A percentile compares a stretch with the other conserved stretches of the same genome.
These are phyloP conservation scores for Aureobasidium sp. DNA, from an alignment of 2,329 filamentous ascomycete species.

Conservation along the genomic window DNA sequence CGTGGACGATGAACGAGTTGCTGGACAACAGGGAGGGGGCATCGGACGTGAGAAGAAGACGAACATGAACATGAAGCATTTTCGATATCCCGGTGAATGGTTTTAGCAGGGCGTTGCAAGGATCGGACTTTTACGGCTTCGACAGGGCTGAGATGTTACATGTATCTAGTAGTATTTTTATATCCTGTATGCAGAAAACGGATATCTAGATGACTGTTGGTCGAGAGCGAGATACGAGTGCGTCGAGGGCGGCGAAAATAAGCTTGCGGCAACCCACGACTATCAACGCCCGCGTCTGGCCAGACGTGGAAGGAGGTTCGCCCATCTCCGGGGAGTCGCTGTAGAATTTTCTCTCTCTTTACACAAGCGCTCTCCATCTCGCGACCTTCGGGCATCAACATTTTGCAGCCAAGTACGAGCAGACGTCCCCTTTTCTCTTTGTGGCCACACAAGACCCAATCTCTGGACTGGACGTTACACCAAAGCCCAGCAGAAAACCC, in stretches of 20 bases:
- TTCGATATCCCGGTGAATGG: neutral
- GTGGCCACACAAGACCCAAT: neutral
- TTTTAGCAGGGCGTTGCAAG: slow-evolving; percentile 3
- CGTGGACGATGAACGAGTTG: slow-evolving; percentile 14
- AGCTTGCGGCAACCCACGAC: slow-evolving; percentile 3
- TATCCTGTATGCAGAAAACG: neutral
- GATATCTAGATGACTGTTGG: neutral
- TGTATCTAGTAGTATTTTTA: neutral
- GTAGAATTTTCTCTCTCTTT: neutral
- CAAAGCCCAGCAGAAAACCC: neutral
- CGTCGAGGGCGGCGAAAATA: neutral
- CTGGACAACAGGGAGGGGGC: neutral
- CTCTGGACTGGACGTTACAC: neutral
- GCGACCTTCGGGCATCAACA: neutral
- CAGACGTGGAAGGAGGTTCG: neutral
- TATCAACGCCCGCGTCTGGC: neutral
- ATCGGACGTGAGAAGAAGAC: neutral
- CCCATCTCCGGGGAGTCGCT: neutral
- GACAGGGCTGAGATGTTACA: neutral
- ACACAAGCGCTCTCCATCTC: neutral
- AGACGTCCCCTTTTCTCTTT: neutral
- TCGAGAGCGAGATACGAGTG: no score
- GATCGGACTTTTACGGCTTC: neutral
- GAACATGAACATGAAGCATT: neutral
- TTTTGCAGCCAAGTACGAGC: neutral